Evolutionary conservation across 371 early-diverging fungal species (phyloP), one percentile per base, ranked within the genome.

Genomic region (Choanephora cucurbitarum): DNA sequence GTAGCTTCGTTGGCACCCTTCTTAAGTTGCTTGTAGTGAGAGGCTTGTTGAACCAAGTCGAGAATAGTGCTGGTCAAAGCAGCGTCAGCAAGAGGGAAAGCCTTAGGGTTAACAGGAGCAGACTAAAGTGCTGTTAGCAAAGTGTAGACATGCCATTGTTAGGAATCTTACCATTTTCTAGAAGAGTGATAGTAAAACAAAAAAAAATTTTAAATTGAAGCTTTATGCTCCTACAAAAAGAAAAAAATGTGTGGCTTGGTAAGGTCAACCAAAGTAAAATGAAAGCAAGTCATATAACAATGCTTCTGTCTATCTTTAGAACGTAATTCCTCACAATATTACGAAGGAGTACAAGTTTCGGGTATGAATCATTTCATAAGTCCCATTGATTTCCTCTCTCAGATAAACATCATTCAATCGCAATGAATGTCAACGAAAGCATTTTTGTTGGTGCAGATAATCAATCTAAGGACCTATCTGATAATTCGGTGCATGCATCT

Each of bases 1-100:
- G 98, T 99, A 23, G 96, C 93, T 84, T 99, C 99, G 89, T 99
- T 99, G 66, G 98, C 98, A 67, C 99, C 99, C 89, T 94, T 97
- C 85, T 94, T 97, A 58, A 99, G 85, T 83, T 98, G 98, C 86
- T 96, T 96, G 89, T 95, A 96, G 82, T 96, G 95, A 44, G 95
- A 90, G 37, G 98, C 96, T 79, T 95, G 96, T 77, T 96, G 94
- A 58, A 99, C 92, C 44, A 99, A 82, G 69, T 95, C 97, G 60
- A 97, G 87, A 63, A 99, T 95, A 67, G 88, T 90, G 85, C 90
- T 93, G 75, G 91, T 87, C 57, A 98, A 86, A 57, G 86, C 76
- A 55, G 97, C 87, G 63, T 93, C 93, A 69, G 99, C 98, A 46
- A 95, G 85, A 58, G 96, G 96, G 81, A 91, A 93, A 52, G 95